Evolutionary conservation across 345 rosid species (phyloP).

Genomic region (Lepidium aucheri): DNA sequence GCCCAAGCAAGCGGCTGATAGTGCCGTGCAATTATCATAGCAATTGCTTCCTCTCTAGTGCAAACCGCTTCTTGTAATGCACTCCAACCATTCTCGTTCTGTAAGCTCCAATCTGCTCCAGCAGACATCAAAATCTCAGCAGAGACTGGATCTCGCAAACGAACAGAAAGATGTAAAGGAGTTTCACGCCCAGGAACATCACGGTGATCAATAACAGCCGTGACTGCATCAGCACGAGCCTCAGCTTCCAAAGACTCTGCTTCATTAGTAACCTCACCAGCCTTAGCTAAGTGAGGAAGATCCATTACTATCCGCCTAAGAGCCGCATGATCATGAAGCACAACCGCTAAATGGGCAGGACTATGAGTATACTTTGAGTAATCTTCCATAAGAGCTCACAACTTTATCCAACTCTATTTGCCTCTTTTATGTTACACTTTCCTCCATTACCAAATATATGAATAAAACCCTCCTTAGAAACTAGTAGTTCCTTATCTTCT

Average conservation of each 20-base stretch:
- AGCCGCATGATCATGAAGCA: constrained; percentile 57
- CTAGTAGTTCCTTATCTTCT: neutral
- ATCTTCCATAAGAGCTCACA: constrained; percentile 57
- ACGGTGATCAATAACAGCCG: constrained; percentile 67
- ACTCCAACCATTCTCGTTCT: constrained; percentile 99
- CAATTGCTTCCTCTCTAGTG: constrained; percentile 83
- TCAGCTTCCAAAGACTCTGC: constrained; percentile 73
- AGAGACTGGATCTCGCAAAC: constrained; percentile 63
- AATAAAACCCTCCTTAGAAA: neutral
- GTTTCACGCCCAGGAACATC: constrained; percentile 96
- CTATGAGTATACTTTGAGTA: constrained; percentile 65
- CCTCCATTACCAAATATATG: neutral
- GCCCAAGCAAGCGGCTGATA: constrained; percentile 99
- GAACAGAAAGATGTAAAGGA: constrained; percentile 93
- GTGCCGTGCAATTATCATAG: constrained; percentile 82
- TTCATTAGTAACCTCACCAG: constrained; percentile 78
- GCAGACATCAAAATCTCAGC: constrained; percentile 90
- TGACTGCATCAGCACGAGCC: constrained; percentile 62
- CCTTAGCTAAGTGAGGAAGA: constrained; percentile 71
- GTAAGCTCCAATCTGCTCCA: constrained; percentile 98
- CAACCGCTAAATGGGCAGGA: constrained; percentile 86
- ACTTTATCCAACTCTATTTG: neutral
- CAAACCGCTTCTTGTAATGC: constrained; percentile 99
- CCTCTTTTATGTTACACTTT: neutral
- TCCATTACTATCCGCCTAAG: constrained; percentile 47